Evolutionary conservation across 352 stramenopile genomes (phyloP).

Genomic region (Phytophthora hybrid): DNA sequence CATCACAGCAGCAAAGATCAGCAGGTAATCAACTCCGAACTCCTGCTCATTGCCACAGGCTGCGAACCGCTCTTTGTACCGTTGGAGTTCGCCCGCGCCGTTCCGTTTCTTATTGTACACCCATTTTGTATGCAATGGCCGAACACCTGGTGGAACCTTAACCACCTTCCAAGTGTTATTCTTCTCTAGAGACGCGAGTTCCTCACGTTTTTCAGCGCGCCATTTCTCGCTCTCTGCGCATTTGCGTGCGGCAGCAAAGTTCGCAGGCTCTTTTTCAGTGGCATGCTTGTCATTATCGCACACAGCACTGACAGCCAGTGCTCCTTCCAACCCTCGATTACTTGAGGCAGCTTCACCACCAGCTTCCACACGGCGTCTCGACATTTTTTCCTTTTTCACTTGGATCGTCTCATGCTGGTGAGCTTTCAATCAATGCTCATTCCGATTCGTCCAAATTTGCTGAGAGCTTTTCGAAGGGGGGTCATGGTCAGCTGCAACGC

Average conservation of each 20-base stretch:
- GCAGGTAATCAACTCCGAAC: constrained; percentile 34
- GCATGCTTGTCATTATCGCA: not conserved
- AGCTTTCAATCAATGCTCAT: too few relatives aligned
- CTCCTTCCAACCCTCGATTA: not conserved
- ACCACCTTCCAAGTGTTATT: constrained; percentile 7
- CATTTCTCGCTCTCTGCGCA: not conserved
- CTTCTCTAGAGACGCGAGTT: not conserved
- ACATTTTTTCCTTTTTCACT: not conserved
- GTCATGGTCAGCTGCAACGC: too few relatives aligned
- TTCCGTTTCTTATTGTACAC: constrained; percentile 42
- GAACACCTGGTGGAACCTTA: not conserved
- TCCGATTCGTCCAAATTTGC: not conserved
- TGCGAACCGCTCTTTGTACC: constrained; percentile 14
- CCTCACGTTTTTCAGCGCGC: not conserved
- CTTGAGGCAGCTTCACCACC: not conserved
- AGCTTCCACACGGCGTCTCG: not conserved
- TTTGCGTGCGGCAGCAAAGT: not conserved
- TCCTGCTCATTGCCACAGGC: too few relatives aligned
- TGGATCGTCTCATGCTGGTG: not conserved
- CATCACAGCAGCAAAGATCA: constrained; percentile 28
- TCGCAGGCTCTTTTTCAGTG: not conserved
- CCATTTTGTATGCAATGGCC: constrained; percentile 34
- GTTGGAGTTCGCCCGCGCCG: constrained; percentile 17
- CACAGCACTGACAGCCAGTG: not conserved
- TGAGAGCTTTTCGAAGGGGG: too few relatives aligned